Percentiles rank a stretch among this genome's conserved stretches.
Conservation (phyloP, 306 rosid species). For the Rosa persica region DNA sequence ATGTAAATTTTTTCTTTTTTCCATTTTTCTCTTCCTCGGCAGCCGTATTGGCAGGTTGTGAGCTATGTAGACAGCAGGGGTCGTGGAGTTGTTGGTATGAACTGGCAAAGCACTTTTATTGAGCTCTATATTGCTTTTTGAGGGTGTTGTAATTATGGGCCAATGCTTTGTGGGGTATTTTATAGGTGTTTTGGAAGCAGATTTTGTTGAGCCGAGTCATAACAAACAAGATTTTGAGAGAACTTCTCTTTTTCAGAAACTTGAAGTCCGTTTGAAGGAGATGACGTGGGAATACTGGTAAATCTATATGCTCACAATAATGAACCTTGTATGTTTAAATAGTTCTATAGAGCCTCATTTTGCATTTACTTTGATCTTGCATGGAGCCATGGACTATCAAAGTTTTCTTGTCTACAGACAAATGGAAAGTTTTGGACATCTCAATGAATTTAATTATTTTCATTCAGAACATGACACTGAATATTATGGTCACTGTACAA, state of each 20-base stretch:
- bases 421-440: background rate
- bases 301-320: constrained; percentile 13
- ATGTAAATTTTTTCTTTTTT: background rate
- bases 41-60: constrained; percentile 97
- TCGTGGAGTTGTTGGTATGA: constrained; percentile 90
- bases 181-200: constrained; percentile 81
- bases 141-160: constrained; percentile 9
- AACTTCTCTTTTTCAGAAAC: constrained; percentile 84
- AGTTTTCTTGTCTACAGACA: background rate
- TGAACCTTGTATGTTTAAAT: background rate
- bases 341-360: background rate
- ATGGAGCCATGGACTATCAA: background rate
- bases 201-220: constrained; percentile 86
- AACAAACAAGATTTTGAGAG: constrained; percentile 96
- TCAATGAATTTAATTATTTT: background rate
- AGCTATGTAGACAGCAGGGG: constrained; percentile 58
- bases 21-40: constrained; percentile 33
- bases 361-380: background rate
- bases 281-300: constrained; percentile 96
- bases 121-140: constrained; percentile 9
- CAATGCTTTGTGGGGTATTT: constrained; percentile 26
- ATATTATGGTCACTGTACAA: background rate
- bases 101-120: constrained; percentile 19
- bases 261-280: constrained; percentile 76
- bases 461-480: background rate